Conservation (phyloP, 345 rosid genomes). For the Arabis alpina region DNA sequence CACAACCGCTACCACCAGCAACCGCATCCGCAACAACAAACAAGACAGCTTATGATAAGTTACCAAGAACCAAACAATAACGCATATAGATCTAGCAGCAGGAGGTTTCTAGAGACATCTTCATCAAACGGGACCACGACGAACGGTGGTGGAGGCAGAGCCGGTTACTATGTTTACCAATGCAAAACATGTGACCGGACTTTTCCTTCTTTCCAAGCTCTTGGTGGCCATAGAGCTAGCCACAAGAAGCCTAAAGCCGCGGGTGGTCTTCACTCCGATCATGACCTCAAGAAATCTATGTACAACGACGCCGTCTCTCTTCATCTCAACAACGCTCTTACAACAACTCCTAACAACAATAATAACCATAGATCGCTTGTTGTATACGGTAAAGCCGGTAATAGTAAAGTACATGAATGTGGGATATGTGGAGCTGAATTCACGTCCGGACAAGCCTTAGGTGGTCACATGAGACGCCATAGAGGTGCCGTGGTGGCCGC, state of each 20-base stretch:
- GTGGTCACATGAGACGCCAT: constrained; percentile 99
- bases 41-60: constrained; percentile 36
- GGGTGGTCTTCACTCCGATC: constrained; percentile 25
- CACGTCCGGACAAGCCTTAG: constrained; percentile 94
- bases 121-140: constrained; percentile 41
- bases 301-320: constrained; percentile 59
- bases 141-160: constrained; percentile 53
- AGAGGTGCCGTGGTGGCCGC: constrained; percentile 48
- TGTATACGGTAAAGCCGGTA: constrained; percentile 30
- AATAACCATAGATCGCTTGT: constrained; percentile 41
- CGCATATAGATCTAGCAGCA: constrained; percentile 58
- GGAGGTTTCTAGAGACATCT: constrained; percentile 66
- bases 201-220: constrained; percentile 94
- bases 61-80: constrained; percentile 30
- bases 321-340: constrained; percentile 51
- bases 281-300: constrained; percentile 47
- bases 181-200: constrained; percentile 91
- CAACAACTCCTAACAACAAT: constrained; percentile 33
- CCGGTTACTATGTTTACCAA: constrained; percentile 80
- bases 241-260: constrained; percentile 79
- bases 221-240: constrained; percentile 98
- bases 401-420: constrained; percentile 81
- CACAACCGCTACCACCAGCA: constrained; percentile 20
- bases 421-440: constrained; percentile 90
- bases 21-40: constrained; percentile 29